A percentile compares a stretch with the other conserved stretches of the same genome.
phyloP scores from a whole-genome alignment of 805 yeast species.

The Candida boleticola region DNA sequence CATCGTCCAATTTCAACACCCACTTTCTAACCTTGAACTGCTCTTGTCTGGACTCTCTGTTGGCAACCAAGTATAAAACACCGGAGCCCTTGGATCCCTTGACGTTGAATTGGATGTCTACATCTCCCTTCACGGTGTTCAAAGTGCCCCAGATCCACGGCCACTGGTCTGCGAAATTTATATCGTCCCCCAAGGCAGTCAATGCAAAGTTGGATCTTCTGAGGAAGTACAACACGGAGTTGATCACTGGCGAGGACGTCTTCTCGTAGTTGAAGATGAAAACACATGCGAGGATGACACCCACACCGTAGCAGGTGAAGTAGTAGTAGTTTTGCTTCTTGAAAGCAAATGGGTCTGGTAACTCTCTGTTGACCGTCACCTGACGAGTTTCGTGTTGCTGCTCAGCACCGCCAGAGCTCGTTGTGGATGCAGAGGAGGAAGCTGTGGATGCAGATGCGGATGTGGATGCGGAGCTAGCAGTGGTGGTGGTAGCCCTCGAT shows the following conservation, averaged over 20 bases:
- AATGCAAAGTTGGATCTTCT: conserved; percentile 71
- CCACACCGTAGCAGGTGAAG: conserved; percentile 46
- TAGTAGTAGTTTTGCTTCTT: conserved; percentile 50
- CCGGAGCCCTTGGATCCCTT: conserved; percentile 60
- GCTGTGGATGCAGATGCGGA: background rate
- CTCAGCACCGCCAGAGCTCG: background rate
- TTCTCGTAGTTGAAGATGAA: conserved; percentile 92
- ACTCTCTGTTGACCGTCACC: conserved; percentile 69
- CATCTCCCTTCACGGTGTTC: conserved; percentile 78
- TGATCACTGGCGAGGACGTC: conserved; percentile 82
- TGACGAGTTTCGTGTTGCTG: background rate
- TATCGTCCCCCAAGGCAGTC: conserved; percentile 67
- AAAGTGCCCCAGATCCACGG: conserved; percentile 91
- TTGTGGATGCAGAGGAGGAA: background rate
- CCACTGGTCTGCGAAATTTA: conserved; percentile 66
- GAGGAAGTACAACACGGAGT: conserved; percentile 80
- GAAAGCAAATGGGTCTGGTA: conserved; percentile 76
- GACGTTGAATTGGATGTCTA: conserved; percentile 70
- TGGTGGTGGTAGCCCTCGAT: background rate
- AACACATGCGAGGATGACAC: conserved; percentile 35
- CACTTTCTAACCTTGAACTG: conserved; percentile 38
- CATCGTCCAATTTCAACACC: conserved; percentile 24
- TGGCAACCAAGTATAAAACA: conserved; percentile 67
- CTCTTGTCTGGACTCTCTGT: conserved; percentile 56
- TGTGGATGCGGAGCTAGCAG: too few species aligned